Base-by-base conservation (phyloP, 78 protist species). In the Dictyostelium capitatum region DNA sequence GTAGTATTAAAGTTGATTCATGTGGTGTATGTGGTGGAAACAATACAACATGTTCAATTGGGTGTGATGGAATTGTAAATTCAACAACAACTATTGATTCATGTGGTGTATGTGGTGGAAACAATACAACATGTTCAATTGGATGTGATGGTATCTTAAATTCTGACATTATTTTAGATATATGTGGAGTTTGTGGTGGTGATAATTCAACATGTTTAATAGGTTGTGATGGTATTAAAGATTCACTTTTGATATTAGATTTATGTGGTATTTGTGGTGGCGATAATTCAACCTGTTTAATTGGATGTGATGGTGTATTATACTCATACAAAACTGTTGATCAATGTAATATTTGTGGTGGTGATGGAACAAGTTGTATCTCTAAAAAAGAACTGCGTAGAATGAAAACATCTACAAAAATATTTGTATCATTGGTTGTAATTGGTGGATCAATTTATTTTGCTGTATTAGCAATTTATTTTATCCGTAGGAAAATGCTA, bases 41-140 rank as follows among this genome's bases (percentile, higher is more conserved):
- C 54, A 89, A 89, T 84, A 3, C 46, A 2, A 89, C 85, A 2
- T 96, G 97, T 75, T 23, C 5, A 3, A 32, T 83, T 51, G 97
- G 97, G 0, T 96, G 97, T 51, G 97, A 96, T 75, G 96, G 97
- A 17, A 74, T 87, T 17, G 95, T 87, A 15, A 79, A 84, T 69
- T 78, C 90, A 19, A 69, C 64, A 30, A 3, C 1, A 9, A 30
- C 20, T 14, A 25, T 72, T 20, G 96, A 96, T 62, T 30, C 3
- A 15, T 96, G 97, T 80, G 96, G 96, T 20, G 83, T 89, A 9
- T 96, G 97, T 87, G 92, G 89, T 6, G 95, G 94, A 0, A 70
- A 57, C 20, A 85, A 85, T 30, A 9, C 6, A 11, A 77, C 53
- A 1, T 43, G 53, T 78, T 6, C 20, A 19, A 41, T 77, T 50